Base-by-base conservation (phyloP, 371 early-diverging fungal species). In the Saksenaea oblongispora region DNA sequence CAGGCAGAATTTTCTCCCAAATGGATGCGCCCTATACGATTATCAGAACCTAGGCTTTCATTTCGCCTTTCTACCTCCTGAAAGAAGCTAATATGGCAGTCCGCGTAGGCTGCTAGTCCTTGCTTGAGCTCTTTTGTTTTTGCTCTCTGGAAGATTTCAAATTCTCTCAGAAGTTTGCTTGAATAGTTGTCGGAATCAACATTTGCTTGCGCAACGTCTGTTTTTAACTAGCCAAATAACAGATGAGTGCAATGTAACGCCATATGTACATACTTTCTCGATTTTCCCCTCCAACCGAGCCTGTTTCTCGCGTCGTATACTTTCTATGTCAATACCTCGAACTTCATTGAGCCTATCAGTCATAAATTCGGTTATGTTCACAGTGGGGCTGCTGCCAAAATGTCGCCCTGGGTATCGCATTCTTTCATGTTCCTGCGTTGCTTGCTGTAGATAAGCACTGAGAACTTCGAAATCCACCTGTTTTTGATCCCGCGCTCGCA, bases 381-480 rank as follows among this genome's bases (percentile, higher is more conserved):
- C 74, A 58, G 74, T 70, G 60, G 73, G 65, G 65, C 79, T 72
- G 59, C 71, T 76, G 61, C 83, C 84, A 34, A 67, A 39, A 14
- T 61, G 53, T 31, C 66, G 68, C n/a, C 73, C 69, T 57, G 78
- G 84, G 75, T 85, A 80, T 31, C 82, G 55, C 42, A 90, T 64
- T 18, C 86, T 73, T 31, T 89, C 87, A 56, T 77, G 86, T 76
- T 87, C 94, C 24, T 74, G 79, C 28, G 71, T 77, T 58, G 83
- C 86, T 66, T 75, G 84, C 68, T 90, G 87, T 39, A 94, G 73
- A 56, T 89, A 91, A 56, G 82, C 80, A 1, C 90, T 84, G 35
- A 96, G 75, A 51, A 91, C 96, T 74, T 97, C 97, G 73, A 88
- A 90, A 72, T 96, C 94, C 10, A 95, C 84, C 74, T 96, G 97